These are phyloP conservation scores for Inosperma sp. DNA, from an alignment of 768 basidiomycete genomes.

Conservation along the genomic window DNA sequence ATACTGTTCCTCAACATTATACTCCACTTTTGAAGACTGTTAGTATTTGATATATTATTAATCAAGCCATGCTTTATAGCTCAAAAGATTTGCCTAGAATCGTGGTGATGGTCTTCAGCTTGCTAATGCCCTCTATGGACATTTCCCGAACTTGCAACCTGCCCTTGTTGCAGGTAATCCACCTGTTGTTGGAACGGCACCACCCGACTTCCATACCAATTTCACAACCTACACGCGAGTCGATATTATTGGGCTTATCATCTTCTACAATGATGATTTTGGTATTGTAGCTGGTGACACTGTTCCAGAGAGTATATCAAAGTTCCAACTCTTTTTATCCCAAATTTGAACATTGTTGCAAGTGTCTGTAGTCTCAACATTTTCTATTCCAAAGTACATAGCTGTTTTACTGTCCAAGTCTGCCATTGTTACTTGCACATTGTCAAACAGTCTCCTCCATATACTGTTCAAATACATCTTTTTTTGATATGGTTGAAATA, in stretches of 20 bases:
- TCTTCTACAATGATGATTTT: slow-evolving; percentile 20
- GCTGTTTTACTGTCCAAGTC: no score
- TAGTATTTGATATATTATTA: background rate
- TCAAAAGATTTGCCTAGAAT: background rate
- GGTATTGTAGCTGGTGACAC: slow-evolving; percentile 13
- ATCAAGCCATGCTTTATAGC: background rate
- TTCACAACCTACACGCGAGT: slow-evolving; percentile 8
- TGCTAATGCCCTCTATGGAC: background rate
- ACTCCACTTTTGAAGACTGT: slow-evolving; percentile 1
- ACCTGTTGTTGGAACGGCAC: slow-evolving; percentile 12
- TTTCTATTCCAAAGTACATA: no score
- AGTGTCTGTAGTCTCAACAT: no score
- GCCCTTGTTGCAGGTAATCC: slow-evolving; percentile 3
- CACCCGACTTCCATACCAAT: slow-evolving; percentile 10
- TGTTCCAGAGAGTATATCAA: slow-evolving; percentile 2
- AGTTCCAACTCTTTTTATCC: slow-evolving; percentile 11
- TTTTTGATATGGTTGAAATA: no score
- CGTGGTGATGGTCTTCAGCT: slow-evolving; percentile 7
- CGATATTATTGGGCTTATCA: slow-evolving; percentile 14
- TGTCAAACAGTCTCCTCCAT: no score
- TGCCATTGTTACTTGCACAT: no score
- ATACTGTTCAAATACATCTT: no score
- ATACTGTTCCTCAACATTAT: background rate
- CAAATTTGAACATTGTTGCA: no score
- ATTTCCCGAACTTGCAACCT: background rate